Evolutionary conservation across 805 yeast species (phyloP).

Genomic region (Yamadazyma tumulicola): DNA sequence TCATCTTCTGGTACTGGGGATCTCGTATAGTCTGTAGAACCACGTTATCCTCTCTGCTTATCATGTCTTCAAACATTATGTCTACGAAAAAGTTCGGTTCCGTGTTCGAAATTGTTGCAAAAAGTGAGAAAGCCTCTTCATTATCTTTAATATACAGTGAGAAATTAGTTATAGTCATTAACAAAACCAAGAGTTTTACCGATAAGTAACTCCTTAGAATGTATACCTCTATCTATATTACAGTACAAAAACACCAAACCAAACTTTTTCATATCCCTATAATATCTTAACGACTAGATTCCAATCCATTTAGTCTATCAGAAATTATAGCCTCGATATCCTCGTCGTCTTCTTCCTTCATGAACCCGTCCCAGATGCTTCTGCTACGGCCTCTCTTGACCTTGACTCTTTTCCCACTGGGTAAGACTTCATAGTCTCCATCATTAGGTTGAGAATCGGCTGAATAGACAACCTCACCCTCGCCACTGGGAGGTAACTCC

Average conservation of each 20-base stretch:
- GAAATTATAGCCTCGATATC: constrained; percentile 57
- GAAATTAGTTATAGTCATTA: too few relatives aligned
- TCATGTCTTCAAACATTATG: constrained; percentile 15
- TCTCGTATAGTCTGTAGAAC: constrained; percentile 8
- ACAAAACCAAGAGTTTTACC: too few relatives aligned
- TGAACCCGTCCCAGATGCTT: constrained; percentile 8
- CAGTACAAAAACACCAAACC: too few relatives aligned
- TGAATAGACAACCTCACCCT: constrained; percentile 23
- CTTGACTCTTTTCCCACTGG: constrained; percentile 68
- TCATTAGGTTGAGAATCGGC: constrained; percentile 22
- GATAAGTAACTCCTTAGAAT: too few relatives aligned
- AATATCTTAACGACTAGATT: too few relatives aligned
- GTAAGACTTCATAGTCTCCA: constrained; percentile 51
- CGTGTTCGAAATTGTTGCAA: too few relatives aligned
- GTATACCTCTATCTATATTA: too few relatives aligned
- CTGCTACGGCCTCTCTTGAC: constrained; percentile 15
- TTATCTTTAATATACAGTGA: too few relatives aligned
- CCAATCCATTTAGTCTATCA: constrained; percentile 30
- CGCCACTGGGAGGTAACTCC: constrained; percentile 51
- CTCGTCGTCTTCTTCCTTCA: constrained; percentile 24
- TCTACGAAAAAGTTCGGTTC: neutral
- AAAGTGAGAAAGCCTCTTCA: too few relatives aligned
- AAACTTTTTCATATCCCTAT: too few relatives aligned
- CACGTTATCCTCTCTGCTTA: constrained; percentile 15
- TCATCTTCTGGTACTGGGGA: neutral